phyloP scores from a whole-genome alignment of 2,329 filamentous ascomycete species.

The Fusarium temperatum region DNA sequence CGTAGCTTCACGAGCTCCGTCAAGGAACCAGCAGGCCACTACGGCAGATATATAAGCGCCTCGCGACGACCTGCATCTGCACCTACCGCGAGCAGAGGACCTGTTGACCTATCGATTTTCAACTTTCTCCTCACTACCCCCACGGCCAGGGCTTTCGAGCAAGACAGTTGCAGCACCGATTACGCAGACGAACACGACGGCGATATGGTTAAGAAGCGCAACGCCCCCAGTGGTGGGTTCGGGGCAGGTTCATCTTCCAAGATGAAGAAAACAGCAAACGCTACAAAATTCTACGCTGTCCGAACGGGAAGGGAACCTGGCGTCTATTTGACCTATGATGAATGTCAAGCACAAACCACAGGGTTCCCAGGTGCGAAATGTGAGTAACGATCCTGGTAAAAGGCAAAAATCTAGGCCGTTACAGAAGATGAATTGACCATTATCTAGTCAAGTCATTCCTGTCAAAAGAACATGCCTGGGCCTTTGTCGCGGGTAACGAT shows the following conservation, averaged over 20 bases:
- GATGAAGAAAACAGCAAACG: conserved; percentile 60
- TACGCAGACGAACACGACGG: conserved; percentile 4
- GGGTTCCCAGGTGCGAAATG: conserved; percentile 73
- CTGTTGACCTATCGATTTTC: conserved; percentile 37
- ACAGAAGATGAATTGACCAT: conserved; percentile 11
- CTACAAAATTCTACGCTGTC: conserved; percentile 71
- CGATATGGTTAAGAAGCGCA: conserved; percentile 47
- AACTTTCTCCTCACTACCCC: conserved; percentile 31
- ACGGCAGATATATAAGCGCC: conserved; percentile 12
- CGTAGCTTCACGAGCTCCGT: conserved; percentile 25
- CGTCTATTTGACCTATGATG: conserved; percentile 69
- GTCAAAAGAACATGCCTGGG: conserved; percentile 77
- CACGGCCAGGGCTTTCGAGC: conserved; percentile 6
- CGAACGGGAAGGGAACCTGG: conserved; percentile 64
- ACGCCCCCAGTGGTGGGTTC: conserved; percentile 29
- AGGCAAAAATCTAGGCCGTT: background rate
- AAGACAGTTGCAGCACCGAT: conserved; percentile 1
- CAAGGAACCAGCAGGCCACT: background rate
- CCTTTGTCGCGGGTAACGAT: conserved; percentile 72
- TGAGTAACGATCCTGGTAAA: conserved; percentile 56
- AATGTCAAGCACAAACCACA: conserved; percentile 68
- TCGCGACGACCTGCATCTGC: conserved; percentile 23
- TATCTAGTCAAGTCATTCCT: conserved; percentile 80
- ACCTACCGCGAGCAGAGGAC: conserved; percentile 20
- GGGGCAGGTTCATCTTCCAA: conserved; percentile 44